Evolutionary conservation across 495 filamentous ascomycete species (phyloP).

Genomic region (Penicillium argentinense): DNA sequence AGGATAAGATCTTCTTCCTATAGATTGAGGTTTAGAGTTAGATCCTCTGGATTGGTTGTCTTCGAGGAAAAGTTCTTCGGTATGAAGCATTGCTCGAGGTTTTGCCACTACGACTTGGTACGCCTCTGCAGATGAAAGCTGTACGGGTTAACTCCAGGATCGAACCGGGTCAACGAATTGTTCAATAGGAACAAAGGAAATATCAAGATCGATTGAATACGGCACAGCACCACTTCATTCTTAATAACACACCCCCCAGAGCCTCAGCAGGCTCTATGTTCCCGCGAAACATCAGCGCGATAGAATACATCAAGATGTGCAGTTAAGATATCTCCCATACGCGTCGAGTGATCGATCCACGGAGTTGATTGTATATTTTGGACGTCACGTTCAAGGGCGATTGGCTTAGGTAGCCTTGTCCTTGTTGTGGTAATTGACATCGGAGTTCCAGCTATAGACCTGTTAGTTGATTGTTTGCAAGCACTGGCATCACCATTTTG

Average conservation of each 20-base stretch:
- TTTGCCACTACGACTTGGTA: too few species aligned
- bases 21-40: too few species aligned
- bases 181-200: constrained; percentile 13
- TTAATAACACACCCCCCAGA: constrained; percentile 11
- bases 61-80: too few species aligned
- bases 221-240: constrained; percentile 19
- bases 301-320: constrained; percentile 27
- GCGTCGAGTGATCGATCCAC: constrained; percentile 7
- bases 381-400: not conserved
- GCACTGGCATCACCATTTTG: too few species aligned
- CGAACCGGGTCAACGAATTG: not conserved
- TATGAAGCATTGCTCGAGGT: too few species aligned
- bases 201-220: constrained; percentile 15
- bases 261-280: constrained; percentile 12
- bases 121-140: not conserved
- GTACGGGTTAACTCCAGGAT: not conserved
- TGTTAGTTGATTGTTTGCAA: constrained; percentile 30
- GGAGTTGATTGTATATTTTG: constrained; percentile 3
- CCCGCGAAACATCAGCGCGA: constrained; percentile 15
- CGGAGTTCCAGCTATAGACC: constrained; percentile 78
- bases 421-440: constrained; percentile 95
- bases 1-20: too few species aligned
- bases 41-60: too few species aligned
- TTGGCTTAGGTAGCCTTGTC: constrained; percentile 64
- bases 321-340: constrained; percentile 14